Percentiles rank a stretch among this genome's conserved stretches.
phyloP scores from a whole-genome alignment of 75 land plant genomes.

The Adiantum capillusveneris region DNA sequence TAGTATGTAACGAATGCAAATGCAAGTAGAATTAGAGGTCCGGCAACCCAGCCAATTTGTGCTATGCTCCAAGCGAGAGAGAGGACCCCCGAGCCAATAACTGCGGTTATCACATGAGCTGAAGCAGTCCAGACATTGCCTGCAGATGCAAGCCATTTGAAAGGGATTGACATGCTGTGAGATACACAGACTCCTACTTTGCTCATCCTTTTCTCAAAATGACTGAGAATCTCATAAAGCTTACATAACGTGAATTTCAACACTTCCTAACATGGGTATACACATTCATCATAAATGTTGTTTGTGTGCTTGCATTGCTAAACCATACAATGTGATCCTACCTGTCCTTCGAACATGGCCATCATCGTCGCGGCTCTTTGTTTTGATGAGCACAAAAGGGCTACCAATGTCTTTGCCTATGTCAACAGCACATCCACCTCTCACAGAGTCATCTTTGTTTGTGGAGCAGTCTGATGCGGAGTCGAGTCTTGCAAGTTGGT shows the following conservation, averaged over 20 bases:
- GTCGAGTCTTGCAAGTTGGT: not conserved
- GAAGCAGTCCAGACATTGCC: conserved; percentile 63
- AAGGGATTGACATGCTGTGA: not conserved
- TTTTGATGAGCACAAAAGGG: conserved; percentile 4
- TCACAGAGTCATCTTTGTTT: conserved; percentile 1
- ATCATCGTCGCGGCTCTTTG: conserved; percentile 19
- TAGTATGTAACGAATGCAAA: conserved; percentile 57
- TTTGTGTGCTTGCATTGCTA: too few species aligned
- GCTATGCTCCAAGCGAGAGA: conserved; percentile 72
- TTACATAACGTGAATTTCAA: too few species aligned
- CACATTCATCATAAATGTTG: not conserved
- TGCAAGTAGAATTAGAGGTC: conserved; percentile 43
- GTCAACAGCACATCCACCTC: conserved; percentile 4
- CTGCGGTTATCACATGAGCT: conserved; percentile 67
- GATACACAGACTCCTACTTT: not conserved
- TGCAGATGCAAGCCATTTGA: not conserved
- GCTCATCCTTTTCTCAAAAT: not conserved
- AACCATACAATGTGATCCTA: too few species aligned
- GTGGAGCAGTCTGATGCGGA: conserved; percentile 6
- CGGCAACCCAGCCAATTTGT: conserved; percentile 72
- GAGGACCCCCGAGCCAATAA: conserved; percentile 66
- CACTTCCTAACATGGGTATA: not conserved
- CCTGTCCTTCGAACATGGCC: conserved; percentile 20
- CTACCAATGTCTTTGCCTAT: conserved; percentile 8
- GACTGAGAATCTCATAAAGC: too few species aligned